A percentile compares a stretch with the other conserved stretches of the same genome.
Evolutionary conservation across 495 filamentous ascomycete genomes (phyloP).

Genomic region (Entonaema liquescens): DNA sequence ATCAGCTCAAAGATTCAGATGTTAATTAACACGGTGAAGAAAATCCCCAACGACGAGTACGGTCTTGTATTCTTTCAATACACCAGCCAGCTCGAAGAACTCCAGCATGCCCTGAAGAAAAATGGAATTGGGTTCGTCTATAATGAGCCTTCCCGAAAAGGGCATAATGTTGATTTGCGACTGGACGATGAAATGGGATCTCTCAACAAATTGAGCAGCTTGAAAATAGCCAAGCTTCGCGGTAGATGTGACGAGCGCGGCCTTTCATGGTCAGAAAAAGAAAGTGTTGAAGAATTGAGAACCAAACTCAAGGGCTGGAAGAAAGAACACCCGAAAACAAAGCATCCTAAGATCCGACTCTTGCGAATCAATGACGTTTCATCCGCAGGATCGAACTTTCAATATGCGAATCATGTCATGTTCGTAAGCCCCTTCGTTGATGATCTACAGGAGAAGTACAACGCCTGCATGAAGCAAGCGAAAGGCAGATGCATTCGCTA

Average conservation of each 20-base stretch:
- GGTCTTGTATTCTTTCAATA: slow-evolving; percentile 52
- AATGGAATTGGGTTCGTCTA: slow-evolving; percentile 23
- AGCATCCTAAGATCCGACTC: slow-evolving; percentile 63
- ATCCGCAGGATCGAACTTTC: slow-evolving; percentile 77
- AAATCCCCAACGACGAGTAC: slow-evolving; percentile 34
- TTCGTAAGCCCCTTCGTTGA: slow-evolving; percentile 71
- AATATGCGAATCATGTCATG: slow-evolving; percentile 78
- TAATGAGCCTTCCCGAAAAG: background rate
- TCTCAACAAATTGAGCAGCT: background rate
- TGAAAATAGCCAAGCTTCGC: background rate
- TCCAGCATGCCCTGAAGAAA: slow-evolving; percentile 36
- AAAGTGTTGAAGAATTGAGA: background rate
- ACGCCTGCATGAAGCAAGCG: slow-evolving; percentile 72
- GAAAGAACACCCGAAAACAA: background rate
- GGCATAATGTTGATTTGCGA: background rate
- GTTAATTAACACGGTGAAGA: slow-evolving; percentile 37
- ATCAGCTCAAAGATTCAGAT: slow-evolving; percentile 36
- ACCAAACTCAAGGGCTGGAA: background rate
- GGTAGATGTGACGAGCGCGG: background rate
- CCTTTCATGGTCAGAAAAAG: background rate
- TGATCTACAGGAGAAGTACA: slow-evolving; percentile 63
- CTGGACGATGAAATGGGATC: background rate
- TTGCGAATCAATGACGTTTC: slow-evolving; percentile 69
- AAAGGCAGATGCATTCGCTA: slow-evolving; percentile 73
- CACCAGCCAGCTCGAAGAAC: slow-evolving; percentile 27